Conservation (phyloP, 116 monocot genomes). For the Iris pallida region DNA sequence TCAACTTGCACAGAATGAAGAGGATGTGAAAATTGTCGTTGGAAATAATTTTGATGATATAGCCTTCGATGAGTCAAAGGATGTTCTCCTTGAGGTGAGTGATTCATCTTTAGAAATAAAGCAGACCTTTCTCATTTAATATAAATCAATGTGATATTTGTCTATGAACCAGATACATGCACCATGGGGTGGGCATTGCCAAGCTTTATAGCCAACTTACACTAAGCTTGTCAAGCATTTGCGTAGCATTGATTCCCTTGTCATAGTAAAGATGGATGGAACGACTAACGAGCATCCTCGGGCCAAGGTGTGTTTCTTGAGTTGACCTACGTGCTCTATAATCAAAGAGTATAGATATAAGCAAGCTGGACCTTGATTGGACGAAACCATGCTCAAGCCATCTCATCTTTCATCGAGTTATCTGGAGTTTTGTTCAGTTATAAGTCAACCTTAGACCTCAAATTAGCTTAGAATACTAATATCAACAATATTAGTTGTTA, state of each 20-base stretch:
- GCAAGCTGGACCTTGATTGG: not conserved
- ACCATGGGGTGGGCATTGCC: slow-evolving; percentile 98
- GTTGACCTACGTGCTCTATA: not conserved
- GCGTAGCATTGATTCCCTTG: slow-evolving; percentile 60
- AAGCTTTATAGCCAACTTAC: slow-evolving; percentile 82
- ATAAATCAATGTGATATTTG: slow-evolving; percentile 2
- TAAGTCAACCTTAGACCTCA: not conserved
- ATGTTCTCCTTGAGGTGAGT: slow-evolving; percentile 83
- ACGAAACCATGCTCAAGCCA: not conserved
- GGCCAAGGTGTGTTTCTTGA: slow-evolving; percentile 55
- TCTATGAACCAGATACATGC: slow-evolving; percentile 69
- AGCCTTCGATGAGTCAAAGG: slow-evolving; percentile 95
- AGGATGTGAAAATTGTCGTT: slow-evolving; percentile 91
- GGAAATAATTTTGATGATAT: slow-evolving; percentile 91
- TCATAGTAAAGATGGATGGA: slow-evolving; percentile 97
- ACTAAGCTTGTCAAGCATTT: slow-evolving; percentile 90
- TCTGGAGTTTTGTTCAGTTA: not conserved
- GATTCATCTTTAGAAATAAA: not conserved
- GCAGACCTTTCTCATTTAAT: slow-evolving; percentile 1
- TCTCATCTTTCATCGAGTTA: not conserved
- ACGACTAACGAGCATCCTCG: slow-evolving; percentile 92
- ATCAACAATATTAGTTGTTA: not conserved
- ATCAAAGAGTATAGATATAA: not conserved
- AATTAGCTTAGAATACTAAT: not conserved
- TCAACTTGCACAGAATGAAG: slow-evolving; percentile 66